Percentiles rank a stretch among this genome's conserved stretches.
Evolutionary conservation across 1,284 basidiomycete genomes (phyloP).

Genomic region (Pseudozyma sp.): DNA sequence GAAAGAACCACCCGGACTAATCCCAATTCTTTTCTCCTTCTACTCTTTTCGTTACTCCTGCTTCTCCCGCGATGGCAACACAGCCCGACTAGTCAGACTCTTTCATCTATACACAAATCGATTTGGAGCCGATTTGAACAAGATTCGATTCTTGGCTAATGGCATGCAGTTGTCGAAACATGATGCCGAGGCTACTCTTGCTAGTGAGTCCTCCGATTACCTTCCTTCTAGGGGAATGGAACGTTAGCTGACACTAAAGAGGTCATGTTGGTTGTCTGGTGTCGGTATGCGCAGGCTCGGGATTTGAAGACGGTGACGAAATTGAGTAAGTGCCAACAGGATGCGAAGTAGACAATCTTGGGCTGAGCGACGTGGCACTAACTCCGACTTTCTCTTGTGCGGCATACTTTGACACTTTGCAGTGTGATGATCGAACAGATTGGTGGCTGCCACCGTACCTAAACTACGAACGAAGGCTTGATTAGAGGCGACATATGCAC

Average conservation of each 20-base stretch:
- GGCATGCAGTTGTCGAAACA: background rate
- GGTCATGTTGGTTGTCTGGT: too few relatives aligned
- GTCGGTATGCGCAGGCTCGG: background rate
- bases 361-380: too few relatives aligned
- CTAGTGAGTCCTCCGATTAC: background rate
- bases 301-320: slow-evolving; percentile 26
- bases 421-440: slow-evolving; percentile 37
- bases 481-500: slow-evolving; percentile 3
- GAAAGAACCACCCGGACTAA: background rate
- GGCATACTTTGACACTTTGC: too few relatives aligned
- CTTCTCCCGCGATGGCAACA: background rate
- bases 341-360: background rate
- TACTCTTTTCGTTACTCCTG: background rate
- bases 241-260: too few relatives aligned
- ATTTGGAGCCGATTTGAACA: background rate
- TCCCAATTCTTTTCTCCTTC: background rate
- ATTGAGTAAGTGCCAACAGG: slow-evolving; percentile 20
- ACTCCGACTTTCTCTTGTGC: too few relatives aligned
- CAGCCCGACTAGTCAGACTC: background rate
- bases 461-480: too few relatives aligned
- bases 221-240: too few relatives aligned
- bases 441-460: too few relatives aligned
- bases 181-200: background rate
- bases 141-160: background rate
- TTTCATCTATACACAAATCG: background rate